These are phyloP conservation scores for Diplodia corticola DNA, from an alignment of 2,329 filamentous ascomycete genomes.

Conservation along the genomic window DNA sequence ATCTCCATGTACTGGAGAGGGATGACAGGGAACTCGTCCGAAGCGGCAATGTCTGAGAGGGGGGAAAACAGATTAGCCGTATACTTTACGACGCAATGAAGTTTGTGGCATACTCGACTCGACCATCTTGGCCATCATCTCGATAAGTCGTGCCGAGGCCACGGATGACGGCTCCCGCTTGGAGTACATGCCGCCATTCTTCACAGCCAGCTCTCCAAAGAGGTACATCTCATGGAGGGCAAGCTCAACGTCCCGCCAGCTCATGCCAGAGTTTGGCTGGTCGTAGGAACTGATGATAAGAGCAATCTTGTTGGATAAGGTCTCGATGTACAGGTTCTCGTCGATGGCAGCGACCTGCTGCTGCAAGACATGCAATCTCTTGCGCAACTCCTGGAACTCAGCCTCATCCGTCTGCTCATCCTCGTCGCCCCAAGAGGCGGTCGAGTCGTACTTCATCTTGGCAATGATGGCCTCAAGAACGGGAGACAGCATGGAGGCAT, in stretches of 20 bases:
- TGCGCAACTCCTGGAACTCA: slow-evolving; percentile 92
- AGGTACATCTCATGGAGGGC: slow-evolving; percentile 94
- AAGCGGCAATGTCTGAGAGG: slow-evolving; percentile 74
- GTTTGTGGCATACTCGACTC: slow-evolving; percentile 67
- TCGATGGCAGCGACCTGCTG: slow-evolving; percentile 90
- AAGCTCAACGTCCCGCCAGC: slow-evolving; percentile 94
- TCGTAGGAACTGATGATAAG: slow-evolving; percentile 71
- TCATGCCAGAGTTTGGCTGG: slow-evolving; percentile 63
- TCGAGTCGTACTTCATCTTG: slow-evolving; percentile 98
- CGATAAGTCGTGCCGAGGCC: slow-evolving; percentile 77
- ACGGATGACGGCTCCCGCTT: slow-evolving; percentile 80
- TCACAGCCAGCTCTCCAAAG: slow-evolving; percentile 91
- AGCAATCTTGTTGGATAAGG: slow-evolving; percentile 82
- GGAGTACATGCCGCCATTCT: slow-evolving; percentile 78
- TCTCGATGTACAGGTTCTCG: slow-evolving; percentile 83
- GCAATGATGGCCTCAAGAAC: slow-evolving; percentile 88
- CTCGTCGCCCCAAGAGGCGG: slow-evolving; percentile 87
- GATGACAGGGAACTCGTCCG: slow-evolving; percentile 79
- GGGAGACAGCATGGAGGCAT: slow-evolving; percentile 79
- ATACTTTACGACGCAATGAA: neutral
- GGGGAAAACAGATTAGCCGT: neutral
- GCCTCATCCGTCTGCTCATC: slow-evolving; percentile 95
- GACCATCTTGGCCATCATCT: slow-evolving; percentile 96
- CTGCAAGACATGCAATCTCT: slow-evolving; percentile 84
- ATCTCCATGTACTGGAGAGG: slow-evolving; percentile 98